Conservation (phyloP, 345 rosid species). For the Eutrema yunnanense region DNA sequence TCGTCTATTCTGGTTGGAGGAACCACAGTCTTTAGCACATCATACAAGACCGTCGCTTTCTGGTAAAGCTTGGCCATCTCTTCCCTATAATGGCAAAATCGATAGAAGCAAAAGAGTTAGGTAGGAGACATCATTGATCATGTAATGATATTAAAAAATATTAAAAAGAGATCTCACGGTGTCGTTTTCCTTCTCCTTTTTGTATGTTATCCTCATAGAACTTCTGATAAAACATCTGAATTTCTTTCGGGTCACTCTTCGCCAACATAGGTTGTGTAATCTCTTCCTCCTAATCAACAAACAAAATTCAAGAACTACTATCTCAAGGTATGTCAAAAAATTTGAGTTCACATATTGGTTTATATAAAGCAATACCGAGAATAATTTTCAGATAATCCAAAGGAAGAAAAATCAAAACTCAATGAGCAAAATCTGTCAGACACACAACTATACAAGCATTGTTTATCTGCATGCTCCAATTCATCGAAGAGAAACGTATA, state of each 20-base stretch:
- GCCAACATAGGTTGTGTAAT: conserved; percentile 41
- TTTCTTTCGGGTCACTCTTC: conserved; percentile 54
- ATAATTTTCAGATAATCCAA: not conserved
- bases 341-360: not conserved
- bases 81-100: conserved; percentile 52
- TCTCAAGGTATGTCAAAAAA: not conserved
- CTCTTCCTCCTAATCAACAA: conserved; percentile 53
- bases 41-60: conserved; percentile 82
- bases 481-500: not conserved
- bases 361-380: not conserved
- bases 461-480: not conserved
- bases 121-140: not conserved
- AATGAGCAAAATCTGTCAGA: not conserved
- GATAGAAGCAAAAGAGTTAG: conserved; percentile 6
- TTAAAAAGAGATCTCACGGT: conserved; percentile 54
- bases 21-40: conserved; percentile 63
- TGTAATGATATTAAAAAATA: not conserved
- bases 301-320: conserved; percentile 3
- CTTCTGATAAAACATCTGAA: conserved; percentile 59
- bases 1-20: conserved; percentile 41
- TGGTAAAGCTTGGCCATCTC: conserved; percentile 86
- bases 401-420: not conserved
- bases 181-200: conserved; percentile 53
- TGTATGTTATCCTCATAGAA: conserved; percentile 53
- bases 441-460: not conserved